These are phyloP conservation scores for Boletus edulis DNA, from an alignment of 768 basidiomycete species.

Conservation along the genomic window DNA sequence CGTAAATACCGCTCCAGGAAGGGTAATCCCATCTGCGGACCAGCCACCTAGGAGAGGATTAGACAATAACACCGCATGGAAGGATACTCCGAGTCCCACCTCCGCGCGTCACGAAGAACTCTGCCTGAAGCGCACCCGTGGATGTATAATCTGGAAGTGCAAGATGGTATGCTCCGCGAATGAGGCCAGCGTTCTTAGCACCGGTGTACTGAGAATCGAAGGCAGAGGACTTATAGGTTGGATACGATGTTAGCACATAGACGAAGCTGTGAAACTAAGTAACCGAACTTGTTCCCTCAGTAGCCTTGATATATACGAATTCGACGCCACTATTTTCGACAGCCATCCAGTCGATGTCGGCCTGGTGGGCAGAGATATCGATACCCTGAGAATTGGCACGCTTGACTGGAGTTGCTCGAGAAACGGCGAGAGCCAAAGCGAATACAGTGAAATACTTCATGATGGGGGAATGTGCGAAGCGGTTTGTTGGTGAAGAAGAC, in stretches of 20 bases:
- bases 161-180: conserved; percentile 61
- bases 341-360: conserved; percentile 48
- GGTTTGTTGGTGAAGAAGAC: too few species aligned
- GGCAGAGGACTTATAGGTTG: conserved; percentile 21
- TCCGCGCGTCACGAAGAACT: conserved; percentile 56
- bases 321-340: conserved; percentile 49
- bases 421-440: conserved; percentile 13
- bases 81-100: conserved; percentile 30
- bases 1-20: too few species aligned
- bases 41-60: conserved; percentile 38
- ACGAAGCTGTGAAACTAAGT: background rate
- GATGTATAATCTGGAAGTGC: conserved; percentile 48
- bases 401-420: conserved; percentile 13
- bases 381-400: conserved; percentile 47
- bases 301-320: conserved; percentile 68
- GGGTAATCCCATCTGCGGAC: conserved; percentile 41
- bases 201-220: conserved; percentile 51
- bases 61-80: background rate
- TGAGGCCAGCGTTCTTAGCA: conserved; percentile 52
- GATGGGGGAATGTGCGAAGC: background rate
- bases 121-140: conserved; percentile 56
- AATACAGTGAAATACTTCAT: conserved; percentile 24
- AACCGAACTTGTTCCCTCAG: conserved; percentile 53
- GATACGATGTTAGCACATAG: background rate
- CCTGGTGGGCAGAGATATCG: conserved; percentile 54